Evolutionary conservation across 768 basidiomycete species (phyloP).

Genomic region (Suillus clintonianus): DNA sequence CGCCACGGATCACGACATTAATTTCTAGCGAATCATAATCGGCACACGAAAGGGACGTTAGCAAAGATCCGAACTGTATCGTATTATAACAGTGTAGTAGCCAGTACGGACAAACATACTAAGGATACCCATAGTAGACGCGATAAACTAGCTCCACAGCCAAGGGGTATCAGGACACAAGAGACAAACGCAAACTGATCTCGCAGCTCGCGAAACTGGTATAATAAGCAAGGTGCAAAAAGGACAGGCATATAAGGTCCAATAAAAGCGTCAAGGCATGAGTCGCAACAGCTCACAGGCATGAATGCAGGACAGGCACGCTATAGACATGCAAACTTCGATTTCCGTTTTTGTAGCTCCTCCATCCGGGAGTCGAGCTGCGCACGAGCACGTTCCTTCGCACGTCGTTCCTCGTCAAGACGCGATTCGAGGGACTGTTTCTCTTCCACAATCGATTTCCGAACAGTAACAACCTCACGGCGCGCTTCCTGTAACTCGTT

Average conservation of each 20-base stretch:
- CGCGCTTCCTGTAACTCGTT: conserved; percentile 77
- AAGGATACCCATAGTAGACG: conserved; percentile 33
- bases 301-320: conserved; percentile 11
- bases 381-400: conserved; percentile 85
- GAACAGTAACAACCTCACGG: conserved; percentile 75
- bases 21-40: conserved; percentile 1
- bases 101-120: conserved; percentile 20
- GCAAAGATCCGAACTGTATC: conserved; percentile 17
- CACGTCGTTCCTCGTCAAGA: conserved; percentile 83
- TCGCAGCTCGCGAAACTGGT: conserved; percentile 27
- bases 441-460: conserved; percentile 83
- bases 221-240: conserved; percentile 27
- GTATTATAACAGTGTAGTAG: conserved; percentile 27
- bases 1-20: neutral
- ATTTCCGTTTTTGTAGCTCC: conserved; percentile 81
- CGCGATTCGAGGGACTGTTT: conserved; percentile 83
- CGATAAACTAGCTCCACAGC: conserved; percentile 32
- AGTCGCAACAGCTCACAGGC: conserved; percentile 12
- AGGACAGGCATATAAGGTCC: conserved; percentile 1
- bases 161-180: conserved; percentile 28
- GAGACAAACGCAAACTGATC: conserved; percentile 7
- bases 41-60: neutral
- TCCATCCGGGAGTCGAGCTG: conserved; percentile 89
- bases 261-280: conserved; percentile 7
- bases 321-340: conserved; percentile 90